Evolutionary conservation across 805 yeast genomes (phyloP).

Genomic region (Candida broadrunensis): DNA sequence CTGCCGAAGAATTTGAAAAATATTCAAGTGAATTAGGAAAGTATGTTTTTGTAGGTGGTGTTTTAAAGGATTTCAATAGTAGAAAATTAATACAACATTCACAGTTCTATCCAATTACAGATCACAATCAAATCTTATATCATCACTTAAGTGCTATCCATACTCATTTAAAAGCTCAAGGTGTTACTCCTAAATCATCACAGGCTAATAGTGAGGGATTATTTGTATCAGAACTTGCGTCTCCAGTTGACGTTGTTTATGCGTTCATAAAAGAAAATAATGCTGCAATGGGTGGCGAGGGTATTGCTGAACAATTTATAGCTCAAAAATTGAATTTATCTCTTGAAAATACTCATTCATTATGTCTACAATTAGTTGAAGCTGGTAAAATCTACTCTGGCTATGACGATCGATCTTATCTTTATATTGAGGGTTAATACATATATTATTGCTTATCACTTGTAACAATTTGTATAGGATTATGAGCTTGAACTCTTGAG

Average conservation of each 20-base stretch:
- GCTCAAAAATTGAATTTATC: constrained; percentile 53
- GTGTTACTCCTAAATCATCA: constrained; percentile 26
- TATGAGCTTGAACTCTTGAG: constrained; percentile 9
- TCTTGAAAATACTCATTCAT: constrained; percentile 46
- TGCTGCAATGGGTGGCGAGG: constrained; percentile 62
- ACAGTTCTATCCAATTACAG: constrained; percentile 51
- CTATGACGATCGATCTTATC: too few species aligned
- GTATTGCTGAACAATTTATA: constrained; percentile 67
- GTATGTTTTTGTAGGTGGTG: constrained; percentile 55
- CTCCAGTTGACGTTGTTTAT: constrained; percentile 43
- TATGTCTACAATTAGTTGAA: constrained; percentile 56
- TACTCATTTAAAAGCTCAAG: constrained; percentile 54
- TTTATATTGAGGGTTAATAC: too few species aligned
- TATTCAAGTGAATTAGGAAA: constrained; percentile 44
- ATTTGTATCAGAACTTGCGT: constrained; percentile 25
- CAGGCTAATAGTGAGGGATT: constrained; percentile 16
- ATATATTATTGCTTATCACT: too few species aligned
- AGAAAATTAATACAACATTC: constrained; percentile 66
- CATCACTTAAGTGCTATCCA: constrained; percentile 66
- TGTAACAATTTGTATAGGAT: too few species aligned
- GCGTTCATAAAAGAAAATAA: constrained; percentile 49
- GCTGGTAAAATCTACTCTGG: constrained; percentile 70
- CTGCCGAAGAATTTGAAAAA: constrained; percentile 27
- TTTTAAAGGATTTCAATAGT: constrained; percentile 54
- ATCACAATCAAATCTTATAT: constrained; percentile 65